phyloP scores from a whole-genome alignment of 257 asterid species.

The Misopates orontium region DNA sequence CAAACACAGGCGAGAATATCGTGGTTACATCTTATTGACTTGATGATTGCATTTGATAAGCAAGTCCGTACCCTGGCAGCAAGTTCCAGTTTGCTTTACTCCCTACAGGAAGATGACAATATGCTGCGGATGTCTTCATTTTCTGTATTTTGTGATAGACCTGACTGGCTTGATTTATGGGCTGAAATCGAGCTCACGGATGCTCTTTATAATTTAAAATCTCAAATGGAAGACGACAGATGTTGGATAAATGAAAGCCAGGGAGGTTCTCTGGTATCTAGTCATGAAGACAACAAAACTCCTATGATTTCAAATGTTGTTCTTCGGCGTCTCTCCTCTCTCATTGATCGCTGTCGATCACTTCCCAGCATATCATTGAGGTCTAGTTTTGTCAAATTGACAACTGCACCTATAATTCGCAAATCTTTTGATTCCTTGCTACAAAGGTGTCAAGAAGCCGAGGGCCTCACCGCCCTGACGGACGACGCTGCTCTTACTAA shows the following conservation, averaged over 20 bases:
- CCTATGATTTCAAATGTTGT: conserved; percentile 62
- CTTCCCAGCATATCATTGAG: conserved; percentile 68
- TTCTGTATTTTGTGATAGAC: conserved; percentile 83
- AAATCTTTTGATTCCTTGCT: conserved; percentile 56
- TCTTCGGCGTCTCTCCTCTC: conserved; percentile 52
- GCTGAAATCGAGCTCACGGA: conserved; percentile 80
- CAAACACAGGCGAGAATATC: conserved; percentile 63
- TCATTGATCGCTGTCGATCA: conserved; percentile 76
- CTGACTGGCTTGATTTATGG: conserved; percentile 97
- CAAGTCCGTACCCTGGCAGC: conserved; percentile 63
- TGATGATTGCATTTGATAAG: conserved; percentile 83
- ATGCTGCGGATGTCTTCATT: conserved; percentile 68
- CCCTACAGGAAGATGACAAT: conserved; percentile 65
- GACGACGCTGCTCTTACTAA: conserved; percentile 71
- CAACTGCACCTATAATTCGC: conserved; percentile 56
- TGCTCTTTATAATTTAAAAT: conserved; percentile 50
- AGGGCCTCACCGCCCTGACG: conserved; percentile 88
- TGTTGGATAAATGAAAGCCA: conserved; percentile 59
- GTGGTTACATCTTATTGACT: conserved; percentile 81
- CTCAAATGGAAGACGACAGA: conserved; percentile 66
- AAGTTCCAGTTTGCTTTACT: conserved; percentile 63
- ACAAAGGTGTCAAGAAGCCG: conserved; percentile 93
- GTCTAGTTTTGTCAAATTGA: conserved; percentile 66
- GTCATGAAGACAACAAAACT: conserved; percentile 65
- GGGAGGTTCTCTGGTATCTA: conserved; percentile 42